Conservation (phyloP, 2,329 filamentous ascomycete genomes). For the Beauveria pseudobassiana region DNA sequence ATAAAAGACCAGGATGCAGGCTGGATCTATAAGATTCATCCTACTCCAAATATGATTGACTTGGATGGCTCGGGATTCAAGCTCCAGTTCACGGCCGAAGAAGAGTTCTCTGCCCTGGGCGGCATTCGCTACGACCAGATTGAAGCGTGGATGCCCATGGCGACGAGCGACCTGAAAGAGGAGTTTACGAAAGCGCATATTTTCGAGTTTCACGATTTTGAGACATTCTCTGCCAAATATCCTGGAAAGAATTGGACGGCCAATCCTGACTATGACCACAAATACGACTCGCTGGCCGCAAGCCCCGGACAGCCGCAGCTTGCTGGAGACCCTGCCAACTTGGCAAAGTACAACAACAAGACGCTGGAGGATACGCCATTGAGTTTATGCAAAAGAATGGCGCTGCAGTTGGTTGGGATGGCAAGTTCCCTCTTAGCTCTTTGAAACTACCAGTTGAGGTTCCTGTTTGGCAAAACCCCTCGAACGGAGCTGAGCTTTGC, state of each 20-base stretch:
- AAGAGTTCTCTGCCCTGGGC: not conserved
- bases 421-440: not conserved
- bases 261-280: not conserved
- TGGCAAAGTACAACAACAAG: not conserved
- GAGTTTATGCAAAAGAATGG: slow-evolving; percentile 1
- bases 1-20: not conserved
- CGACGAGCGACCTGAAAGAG: not conserved
- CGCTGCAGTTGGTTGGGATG: not conserved
- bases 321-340: not conserved
- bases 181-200: not conserved
- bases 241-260: not conserved
- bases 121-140: slow-evolving; percentile 1
- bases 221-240: not conserved
- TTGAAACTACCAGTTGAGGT: not conserved
- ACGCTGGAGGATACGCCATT: not conserved
- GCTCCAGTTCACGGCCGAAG: not conserved
- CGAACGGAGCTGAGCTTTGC: too few relatives aligned
- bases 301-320: slow-evolving; percentile 2
- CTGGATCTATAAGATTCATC: not conserved
- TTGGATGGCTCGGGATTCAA: not conserved
- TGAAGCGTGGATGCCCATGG: not conserved
- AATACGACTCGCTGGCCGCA: not conserved
- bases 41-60: not conserved
- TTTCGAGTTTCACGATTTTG: not conserved
- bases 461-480: too few relatives aligned